phyloP scores from a whole-genome alignment of 257 asterid species.

The Solanum clarkiae region DNA sequence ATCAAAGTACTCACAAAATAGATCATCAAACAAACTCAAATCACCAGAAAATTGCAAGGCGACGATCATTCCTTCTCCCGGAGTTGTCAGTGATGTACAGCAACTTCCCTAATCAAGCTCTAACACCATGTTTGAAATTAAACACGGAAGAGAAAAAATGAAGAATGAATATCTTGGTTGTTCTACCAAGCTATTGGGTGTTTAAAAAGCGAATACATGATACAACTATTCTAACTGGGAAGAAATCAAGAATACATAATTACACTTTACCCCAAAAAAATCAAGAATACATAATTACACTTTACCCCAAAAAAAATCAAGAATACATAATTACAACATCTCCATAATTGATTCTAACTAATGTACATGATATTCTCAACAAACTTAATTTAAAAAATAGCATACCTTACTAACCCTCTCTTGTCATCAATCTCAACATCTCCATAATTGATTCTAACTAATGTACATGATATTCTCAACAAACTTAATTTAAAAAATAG shows the following conservation, averaged over 20 bases:
- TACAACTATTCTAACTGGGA: not conserved
- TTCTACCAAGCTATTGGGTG: not conserved
- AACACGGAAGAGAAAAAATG: not conserved
- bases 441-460: not conserved
- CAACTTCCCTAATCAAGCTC: not conserved
- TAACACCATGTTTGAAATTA: not conserved
- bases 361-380: not conserved
- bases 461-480: not conserved
- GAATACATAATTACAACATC: not conserved
- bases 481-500: not conserved
- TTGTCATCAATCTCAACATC: constrained; percentile 55
- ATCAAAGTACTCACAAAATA: not conserved
- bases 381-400: not conserved
- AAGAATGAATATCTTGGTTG: not conserved
- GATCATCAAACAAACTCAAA: not conserved
- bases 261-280: not conserved
- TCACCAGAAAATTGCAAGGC: not conserved
- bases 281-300: not conserved
- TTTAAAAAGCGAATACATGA: not conserved
- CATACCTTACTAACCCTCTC: constrained; percentile 69
- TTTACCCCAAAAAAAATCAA: not conserved
- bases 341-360: not conserved
- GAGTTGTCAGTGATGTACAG: not conserved
- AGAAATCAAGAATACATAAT: not conserved
- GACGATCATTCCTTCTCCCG: not conserved